Conservation (phyloP, 257 asterid genomes). For the Ilex asprella region DNA sequence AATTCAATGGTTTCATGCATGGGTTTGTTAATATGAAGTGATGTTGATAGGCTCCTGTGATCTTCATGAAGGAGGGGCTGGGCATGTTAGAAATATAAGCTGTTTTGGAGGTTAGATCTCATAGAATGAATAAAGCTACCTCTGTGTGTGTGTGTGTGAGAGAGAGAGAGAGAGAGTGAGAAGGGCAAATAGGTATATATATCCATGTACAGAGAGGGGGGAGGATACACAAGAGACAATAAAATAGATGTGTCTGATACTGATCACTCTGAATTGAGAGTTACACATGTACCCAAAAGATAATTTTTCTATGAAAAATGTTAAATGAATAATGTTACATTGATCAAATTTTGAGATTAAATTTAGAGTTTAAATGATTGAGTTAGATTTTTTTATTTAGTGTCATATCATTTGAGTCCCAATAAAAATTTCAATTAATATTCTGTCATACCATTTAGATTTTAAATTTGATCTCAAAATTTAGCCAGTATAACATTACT, state of each 20-base stretch:
- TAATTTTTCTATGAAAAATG: too few relatives aligned
- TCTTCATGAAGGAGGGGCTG: slow-evolving; percentile 45
- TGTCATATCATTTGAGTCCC: too few relatives aligned
- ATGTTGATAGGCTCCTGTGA: slow-evolving; percentile 65
- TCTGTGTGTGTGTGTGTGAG: background rate
- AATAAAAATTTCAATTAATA: too few relatives aligned
- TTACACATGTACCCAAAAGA: slow-evolving; percentile 22
- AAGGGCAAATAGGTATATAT: slow-evolving; percentile 4
- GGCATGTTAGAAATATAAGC: slow-evolving; percentile 12
- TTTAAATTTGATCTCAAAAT: too few relatives aligned
- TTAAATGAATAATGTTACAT: too few relatives aligned
- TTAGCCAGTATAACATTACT: too few relatives aligned
- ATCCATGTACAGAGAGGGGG: background rate
- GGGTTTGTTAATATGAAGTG: slow-evolving; percentile 36
- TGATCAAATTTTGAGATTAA: too few relatives aligned
- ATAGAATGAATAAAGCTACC: slow-evolving; percentile 34
- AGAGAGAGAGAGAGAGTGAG: slow-evolving; percentile 9
- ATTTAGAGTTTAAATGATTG: too few relatives aligned
- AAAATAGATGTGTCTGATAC: slow-evolving; percentile 18
- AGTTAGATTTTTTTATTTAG: too few relatives aligned
- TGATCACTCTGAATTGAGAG: slow-evolving; percentile 34
- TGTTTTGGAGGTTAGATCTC: slow-evolving; percentile 39
- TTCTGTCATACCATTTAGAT: too few relatives aligned
- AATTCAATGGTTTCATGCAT: slow-evolving; percentile 74
- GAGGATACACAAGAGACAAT: slow-evolving; percentile 21